A percentile compares a stretch with the other conserved stretches of the same genome.
Evolutionary conservation across 352 stramenopile species (phyloP).

Genomic region (Phytophthora capsici): DNA sequence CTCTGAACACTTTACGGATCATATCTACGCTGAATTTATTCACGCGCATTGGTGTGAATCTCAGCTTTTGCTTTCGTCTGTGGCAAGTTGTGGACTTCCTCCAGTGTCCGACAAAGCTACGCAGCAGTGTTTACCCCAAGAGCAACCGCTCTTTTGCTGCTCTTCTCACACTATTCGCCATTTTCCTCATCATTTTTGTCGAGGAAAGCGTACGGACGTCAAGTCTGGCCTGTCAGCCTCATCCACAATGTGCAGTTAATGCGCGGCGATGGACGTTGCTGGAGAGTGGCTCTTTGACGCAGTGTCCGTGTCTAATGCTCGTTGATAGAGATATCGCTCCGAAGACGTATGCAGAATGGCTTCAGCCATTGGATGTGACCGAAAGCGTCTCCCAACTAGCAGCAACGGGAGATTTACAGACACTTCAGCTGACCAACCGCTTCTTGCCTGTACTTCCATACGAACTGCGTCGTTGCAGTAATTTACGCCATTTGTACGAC

Average conservation of each 20-base stretch:
- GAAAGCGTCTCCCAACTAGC: conserved; percentile 37
- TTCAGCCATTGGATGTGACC: conserved; percentile 31
- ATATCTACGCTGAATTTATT: conserved; percentile 33
- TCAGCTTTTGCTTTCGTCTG: conserved; percentile 31
- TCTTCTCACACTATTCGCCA: conserved; percentile 12
- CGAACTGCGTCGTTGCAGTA: neutral
- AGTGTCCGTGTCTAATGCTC: conserved; percentile 52
- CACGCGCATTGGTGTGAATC: conserved; percentile 33
- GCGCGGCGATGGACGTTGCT: conserved; percentile 34
- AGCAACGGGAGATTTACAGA: conserved; percentile 3
- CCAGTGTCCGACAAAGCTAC: neutral
- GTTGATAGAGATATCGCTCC: conserved; percentile 37
- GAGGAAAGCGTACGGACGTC: conserved; percentile 32
- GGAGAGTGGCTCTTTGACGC: conserved; percentile 8
- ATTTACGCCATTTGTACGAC: neutral
- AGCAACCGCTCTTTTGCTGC: conserved; percentile 1
- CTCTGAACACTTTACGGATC: conserved; percentile 40
- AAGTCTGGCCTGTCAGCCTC: neutral
- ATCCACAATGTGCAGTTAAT: conserved; percentile 38
- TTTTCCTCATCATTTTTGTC: conserved; percentile 13
- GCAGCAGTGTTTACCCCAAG: conserved; percentile 22
- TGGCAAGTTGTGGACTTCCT: conserved; percentile 3
- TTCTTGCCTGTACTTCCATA: neutral
- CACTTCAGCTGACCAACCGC: neutral
- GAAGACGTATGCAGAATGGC: conserved; percentile 39